Percentiles rank a stretch among this genome's conserved stretches.
Conservation (phyloP, 176 grass and related monocot genomes). For the Aechmea fasciata region DNA sequence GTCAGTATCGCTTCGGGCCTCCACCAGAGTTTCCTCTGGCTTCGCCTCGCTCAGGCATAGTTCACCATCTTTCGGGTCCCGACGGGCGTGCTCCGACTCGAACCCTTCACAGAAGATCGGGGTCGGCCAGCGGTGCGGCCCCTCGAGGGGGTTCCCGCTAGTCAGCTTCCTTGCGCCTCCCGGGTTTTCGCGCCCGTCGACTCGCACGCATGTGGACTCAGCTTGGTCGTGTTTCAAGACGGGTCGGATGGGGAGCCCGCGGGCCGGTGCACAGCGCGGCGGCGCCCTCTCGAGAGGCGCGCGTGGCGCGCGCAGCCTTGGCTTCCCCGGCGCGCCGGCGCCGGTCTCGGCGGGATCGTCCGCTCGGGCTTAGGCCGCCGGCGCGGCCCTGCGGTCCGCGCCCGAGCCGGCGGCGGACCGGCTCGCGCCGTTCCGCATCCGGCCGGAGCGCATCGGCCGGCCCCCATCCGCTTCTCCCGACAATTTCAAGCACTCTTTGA, state of each 20-base stretch:
- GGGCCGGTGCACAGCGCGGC: not conserved
- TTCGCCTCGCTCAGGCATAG: too few species aligned
- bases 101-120: slow-evolving; percentile 71
- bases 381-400: too few species aligned
- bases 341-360: too few species aligned
- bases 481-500: too few species aligned
- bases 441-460: slow-evolving; percentile 25
- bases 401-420: too few species aligned
- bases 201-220: slow-evolving; percentile 21
- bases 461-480: slow-evolving; percentile 41
- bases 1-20: slow-evolving; percentile 50
- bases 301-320: not conserved
- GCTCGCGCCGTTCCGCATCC: not conserved
- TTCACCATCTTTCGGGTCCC: not conserved
- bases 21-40: slow-evolving; percentile 14
- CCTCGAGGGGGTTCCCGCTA: too few species aligned
- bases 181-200: slow-evolving; percentile 6
- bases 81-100: slow-evolving; percentile 42
- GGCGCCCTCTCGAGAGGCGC: not conserved
- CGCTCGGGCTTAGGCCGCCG: too few species aligned
- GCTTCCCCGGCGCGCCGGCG: not conserved
- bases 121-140: too few species aligned
- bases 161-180: too few species aligned
- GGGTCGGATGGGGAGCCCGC: slow-evolving; percentile 18
- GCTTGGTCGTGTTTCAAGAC: slow-evolving; percentile 26